A percentile compares a stretch with the other conserved stretches of the same genome.
Conservation (phyloP, 805 yeast genomes). For the Zygotorulaspora sp. region DNA sequence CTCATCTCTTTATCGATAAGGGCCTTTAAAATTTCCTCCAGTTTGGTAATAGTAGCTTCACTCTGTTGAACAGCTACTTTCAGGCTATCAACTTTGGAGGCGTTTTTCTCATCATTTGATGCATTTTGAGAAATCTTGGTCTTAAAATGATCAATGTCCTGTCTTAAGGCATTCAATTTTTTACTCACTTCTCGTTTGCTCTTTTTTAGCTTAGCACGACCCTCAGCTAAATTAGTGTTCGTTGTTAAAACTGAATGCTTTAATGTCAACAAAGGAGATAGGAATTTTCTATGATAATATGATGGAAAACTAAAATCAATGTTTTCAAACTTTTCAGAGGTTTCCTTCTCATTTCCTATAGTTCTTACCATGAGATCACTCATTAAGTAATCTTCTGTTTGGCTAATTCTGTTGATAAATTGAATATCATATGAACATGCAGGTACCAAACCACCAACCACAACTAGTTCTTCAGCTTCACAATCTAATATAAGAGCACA, state of each 20-base stretch:
- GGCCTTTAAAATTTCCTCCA: conserved; percentile 23
- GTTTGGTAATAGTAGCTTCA: conserved; percentile 30
- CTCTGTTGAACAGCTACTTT: conserved; percentile 39
- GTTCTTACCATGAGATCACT: conserved; percentile 41
- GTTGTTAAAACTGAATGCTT: conserved; percentile 64
- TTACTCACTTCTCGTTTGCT: conserved; percentile 55
- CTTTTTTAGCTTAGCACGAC: conserved; percentile 52
- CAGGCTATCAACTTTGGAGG: conserved; percentile 48
- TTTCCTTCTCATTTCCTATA: conserved; percentile 18
- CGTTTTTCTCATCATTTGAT: conserved; percentile 52
- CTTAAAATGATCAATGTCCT: conserved; percentile 54
- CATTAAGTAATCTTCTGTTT: conserved; percentile 34
- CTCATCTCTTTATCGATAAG: conserved; percentile 16
- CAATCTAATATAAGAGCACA: conserved; percentile 40
- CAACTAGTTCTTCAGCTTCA: conserved; percentile 46
- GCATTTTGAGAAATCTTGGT: conserved; percentile 45
- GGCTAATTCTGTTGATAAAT: conserved; percentile 37
- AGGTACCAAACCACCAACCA: conserved; percentile 63
- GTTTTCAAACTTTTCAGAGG: conserved; percentile 19
- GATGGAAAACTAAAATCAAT: conserved; percentile 35
- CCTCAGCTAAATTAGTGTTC: conserved; percentile 53
- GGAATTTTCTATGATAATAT: conserved; percentile 37
- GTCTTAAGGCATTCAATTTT: conserved; percentile 44
- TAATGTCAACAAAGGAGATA: conserved; percentile 59
- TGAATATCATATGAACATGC: conserved; percentile 58